Conservation (phyloP, 129 eudicot species). For the Calendula officinalis region DNA sequence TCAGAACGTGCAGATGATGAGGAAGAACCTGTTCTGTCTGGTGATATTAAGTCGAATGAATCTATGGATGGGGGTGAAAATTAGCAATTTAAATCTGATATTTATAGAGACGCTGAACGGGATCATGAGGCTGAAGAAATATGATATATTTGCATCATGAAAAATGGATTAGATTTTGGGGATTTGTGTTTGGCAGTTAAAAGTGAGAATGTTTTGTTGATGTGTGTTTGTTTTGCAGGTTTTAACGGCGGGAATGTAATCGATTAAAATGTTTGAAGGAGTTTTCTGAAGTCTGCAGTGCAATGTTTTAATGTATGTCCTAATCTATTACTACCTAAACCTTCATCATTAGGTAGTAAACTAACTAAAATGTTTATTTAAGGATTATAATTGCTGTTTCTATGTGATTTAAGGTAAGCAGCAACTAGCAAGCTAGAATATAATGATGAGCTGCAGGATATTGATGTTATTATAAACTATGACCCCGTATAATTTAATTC, state of each 20-base stretch:
- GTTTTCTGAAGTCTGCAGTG: slow-evolving; percentile 45
- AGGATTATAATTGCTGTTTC: slow-evolving; percentile 20
- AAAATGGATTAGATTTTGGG: slow-evolving; percentile 30
- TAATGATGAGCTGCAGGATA: too few species aligned
- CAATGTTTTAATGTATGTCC: slow-evolving; percentile 64
- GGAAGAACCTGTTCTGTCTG: slow-evolving; percentile 28
- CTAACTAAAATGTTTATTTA: slow-evolving; percentile 26
- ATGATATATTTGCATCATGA: slow-evolving; percentile 25
- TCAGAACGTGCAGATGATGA: slow-evolving; percentile 48
- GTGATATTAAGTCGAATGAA: slow-evolving; percentile 34
- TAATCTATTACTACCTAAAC: slow-evolving; percentile 54
- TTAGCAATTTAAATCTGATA: slow-evolving; percentile 24
- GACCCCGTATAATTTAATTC: too few species aligned
- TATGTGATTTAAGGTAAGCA: too few species aligned
- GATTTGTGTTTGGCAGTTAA: slow-evolving; percentile 19
- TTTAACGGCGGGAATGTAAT: slow-evolving; percentile 25
- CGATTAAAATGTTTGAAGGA: slow-evolving; percentile 40
- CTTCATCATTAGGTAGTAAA: slow-evolving; percentile 52
- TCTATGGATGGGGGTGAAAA: slow-evolving; percentile 23
- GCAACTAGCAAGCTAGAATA: too few species aligned
- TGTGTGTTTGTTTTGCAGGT: slow-evolving; percentile 71
- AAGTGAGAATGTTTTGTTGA: slow-evolving; percentile 35
- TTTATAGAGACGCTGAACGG: slow-evolving; percentile 21
- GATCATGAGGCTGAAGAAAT: slow-evolving; percentile 34
- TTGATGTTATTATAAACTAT: too few species aligned